phyloP scores from a whole-genome alignment of 2,329 filamentous ascomycete genomes.

The Cladosporium sp. region DNA sequence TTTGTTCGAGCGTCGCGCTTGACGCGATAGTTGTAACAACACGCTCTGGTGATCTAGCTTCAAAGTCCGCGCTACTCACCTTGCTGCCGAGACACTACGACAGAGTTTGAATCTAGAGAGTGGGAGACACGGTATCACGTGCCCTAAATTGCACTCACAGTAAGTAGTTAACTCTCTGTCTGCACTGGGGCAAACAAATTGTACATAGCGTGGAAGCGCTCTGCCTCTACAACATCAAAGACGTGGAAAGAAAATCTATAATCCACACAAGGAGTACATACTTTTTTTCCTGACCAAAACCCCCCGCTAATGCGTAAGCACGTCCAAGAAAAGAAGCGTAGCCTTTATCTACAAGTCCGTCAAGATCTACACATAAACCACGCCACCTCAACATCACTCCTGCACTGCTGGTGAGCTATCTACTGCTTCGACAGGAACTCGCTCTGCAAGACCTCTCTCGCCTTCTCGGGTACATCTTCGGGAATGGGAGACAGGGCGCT shows the following conservation, averaged over 20 bases:
- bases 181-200: neutral
- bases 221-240: neutral
- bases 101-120: no score
- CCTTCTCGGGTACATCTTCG: slow-evolving; percentile 13
- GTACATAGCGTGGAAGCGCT: neutral
- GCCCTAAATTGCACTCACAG: neutral
- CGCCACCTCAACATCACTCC: neutral
- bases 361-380: neutral
- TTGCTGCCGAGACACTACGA: no score
- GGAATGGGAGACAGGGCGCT: slow-evolving; percentile 11
- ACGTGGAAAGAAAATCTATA: neutral
- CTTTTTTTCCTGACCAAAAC: neutral
- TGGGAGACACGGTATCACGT: neutral
- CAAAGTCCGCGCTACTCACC: neutral
- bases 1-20: neutral
- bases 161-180: neutral
- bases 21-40: neutral
- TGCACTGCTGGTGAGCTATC: neutral
- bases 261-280: slow-evolving; percentile 4
- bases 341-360: slow-evolving; percentile 1
- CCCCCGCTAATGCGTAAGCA: neutral
- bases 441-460: slow-evolving; percentile 13
- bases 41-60: neutral
- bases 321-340: slow-evolving; percentile 1
- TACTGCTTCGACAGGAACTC: slow-evolving; percentile 19